Conservation (phyloP, 495 filamentous ascomycete genomes). For the Aspergillus cavernicola region DNA sequence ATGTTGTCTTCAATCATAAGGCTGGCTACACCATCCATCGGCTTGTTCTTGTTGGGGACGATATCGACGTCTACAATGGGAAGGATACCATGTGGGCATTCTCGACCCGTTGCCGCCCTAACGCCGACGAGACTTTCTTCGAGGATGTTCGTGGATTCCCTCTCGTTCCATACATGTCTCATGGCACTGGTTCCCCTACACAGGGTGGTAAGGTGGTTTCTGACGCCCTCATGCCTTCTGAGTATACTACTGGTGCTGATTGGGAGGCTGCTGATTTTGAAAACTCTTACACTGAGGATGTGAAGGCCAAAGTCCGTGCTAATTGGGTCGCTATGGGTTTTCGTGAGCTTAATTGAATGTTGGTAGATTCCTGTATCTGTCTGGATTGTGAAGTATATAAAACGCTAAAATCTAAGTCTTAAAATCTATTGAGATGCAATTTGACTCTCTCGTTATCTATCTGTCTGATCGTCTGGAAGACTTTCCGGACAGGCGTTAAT, state of each 20-base stretch:
- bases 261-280: conserved; percentile 35
- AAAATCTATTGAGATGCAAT: too few species aligned
- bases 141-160: conserved; percentile 38
- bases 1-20: conserved; percentile 36
- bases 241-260: conserved; percentile 31
- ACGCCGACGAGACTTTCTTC: conserved; percentile 33
- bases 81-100: conserved; percentile 44
- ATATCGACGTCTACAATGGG: conserved; percentile 36
- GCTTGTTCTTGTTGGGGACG: conserved; percentile 34
- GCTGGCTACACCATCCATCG: conserved; percentile 37
- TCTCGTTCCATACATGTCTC: conserved; percentile 37
- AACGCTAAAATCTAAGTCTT: too few species aligned
- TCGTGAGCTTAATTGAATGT: too few species aligned
- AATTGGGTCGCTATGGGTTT: too few species aligned
- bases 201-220: conserved; percentile 40
- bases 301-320: too few species aligned
- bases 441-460: too few species aligned
- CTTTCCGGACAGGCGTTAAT: too few species aligned
- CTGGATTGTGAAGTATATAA: too few species aligned
- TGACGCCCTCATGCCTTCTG: conserved; percentile 32
- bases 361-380: too few species aligned
- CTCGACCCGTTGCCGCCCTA: conserved; percentile 36
- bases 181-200: conserved; percentile 24
- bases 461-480: too few species aligned
- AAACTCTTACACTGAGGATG: conserved; percentile 30